Base-by-base conservation (phyloP, 441 rosid genomes). In the Bruguiera hainesii region DNA sequence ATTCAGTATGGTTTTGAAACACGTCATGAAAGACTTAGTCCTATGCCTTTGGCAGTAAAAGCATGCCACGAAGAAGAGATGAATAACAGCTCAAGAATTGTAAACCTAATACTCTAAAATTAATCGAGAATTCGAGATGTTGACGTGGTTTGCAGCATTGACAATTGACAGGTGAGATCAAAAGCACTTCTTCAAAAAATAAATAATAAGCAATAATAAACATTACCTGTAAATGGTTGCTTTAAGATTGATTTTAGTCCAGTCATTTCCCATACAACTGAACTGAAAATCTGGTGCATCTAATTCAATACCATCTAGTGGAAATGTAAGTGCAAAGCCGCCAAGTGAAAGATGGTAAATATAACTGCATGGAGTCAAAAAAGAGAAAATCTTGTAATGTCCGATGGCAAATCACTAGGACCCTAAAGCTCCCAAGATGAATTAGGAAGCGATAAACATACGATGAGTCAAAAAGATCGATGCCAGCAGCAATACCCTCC, bases 401-500 rank as follows among this genome's bases (percentile, higher is more conserved):
- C 58, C 21, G 13, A 6, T 13, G 42, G 65, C 51, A 53, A 21
- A 66, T 57, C 56, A 63, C 21, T 19, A 51, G 8, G 46, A 61
- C 18, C 55, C 50, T 16, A 28, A 57, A 56, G 60, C n/a, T 21
- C 1, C 23, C 55, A 60, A 56, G 30, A 61, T 29, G 48, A 59
- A 56, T 13, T 20, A 53, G 18, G 51, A 64, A 61, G 21, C 62
- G 56, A 74, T 64, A 48, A 29, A 46, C 85, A 48, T 82, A 89
- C 96, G 73, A 68, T 18, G 89, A 82, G 53, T 89, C 89, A 70
- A 87, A 87, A 65, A 89, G 83, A 71, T 89, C 92, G 46, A 86
- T 74, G 67, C 95, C 95, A 1, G 89, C 84, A 63, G 92, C 89
- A 80, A 89, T 79, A 21, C 89, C 92, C 81, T 87, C 84, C 75